phyloP scores from a whole-genome alignment of 179 eudicot species.

The Drosera spatulata region DNA sequence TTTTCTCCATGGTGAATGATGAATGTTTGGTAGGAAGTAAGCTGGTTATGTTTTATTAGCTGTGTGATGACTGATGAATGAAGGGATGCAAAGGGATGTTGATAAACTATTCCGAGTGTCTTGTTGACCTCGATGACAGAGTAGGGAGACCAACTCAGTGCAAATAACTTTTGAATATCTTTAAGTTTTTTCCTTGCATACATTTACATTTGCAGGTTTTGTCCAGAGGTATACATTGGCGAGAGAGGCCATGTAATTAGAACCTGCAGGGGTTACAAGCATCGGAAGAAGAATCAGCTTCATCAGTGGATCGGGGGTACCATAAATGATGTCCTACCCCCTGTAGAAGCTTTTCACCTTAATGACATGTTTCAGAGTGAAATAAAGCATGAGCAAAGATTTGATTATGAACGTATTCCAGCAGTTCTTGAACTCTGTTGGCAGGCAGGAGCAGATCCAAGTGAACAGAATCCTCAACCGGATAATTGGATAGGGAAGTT shows the following conservation, averaged over 20 bases:
- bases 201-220: conserved; percentile 33
- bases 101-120: no score
- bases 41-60: no score
- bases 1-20: no score
- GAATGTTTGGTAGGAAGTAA: no score
- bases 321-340: conserved; percentile 48
- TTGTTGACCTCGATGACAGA: no score
- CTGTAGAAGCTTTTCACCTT: conserved; percentile 70
- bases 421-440: conserved; percentile 76
- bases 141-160: not conserved
- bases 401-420: conserved; percentile 68
- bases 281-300: conserved; percentile 32
- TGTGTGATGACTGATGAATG: no score
- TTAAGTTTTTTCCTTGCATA: not conserved
- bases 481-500: conserved; percentile 5
- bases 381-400: conserved; percentile 63
- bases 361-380: conserved; percentile 43
- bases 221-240: conserved; percentile 86
- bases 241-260: conserved; percentile 63
- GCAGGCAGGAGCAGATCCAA: conserved; percentile 72
- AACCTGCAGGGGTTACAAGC: conserved; percentile 61
- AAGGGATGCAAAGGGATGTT: no score
- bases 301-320: conserved; percentile 67
- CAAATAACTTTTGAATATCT: not conserved
- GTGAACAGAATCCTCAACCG: conserved; percentile 16